Base-by-base conservation (phyloP, 352 stramenopile genomes). In the Globisporangium uncinulatum region DNA sequence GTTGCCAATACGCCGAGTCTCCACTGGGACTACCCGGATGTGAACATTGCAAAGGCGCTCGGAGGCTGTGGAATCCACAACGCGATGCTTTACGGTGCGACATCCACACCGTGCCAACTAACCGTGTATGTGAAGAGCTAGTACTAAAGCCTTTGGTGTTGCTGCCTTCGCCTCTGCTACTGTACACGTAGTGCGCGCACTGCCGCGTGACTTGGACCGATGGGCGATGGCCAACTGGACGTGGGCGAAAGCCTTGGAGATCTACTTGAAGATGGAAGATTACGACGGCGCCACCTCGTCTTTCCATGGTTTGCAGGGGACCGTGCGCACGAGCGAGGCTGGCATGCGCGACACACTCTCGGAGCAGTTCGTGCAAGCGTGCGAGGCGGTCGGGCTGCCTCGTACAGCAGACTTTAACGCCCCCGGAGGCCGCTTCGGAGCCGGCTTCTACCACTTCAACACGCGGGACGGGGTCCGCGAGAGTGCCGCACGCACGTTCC, bases 31-130 rank as follows among this genome's bases (percentile, higher is more conserved):
- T 89, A 92, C 42, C 77, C 79, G 13, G 82, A 86, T 41, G 82
- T 89, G 53, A 86, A 95, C 49, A 66, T 97, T 15, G 87, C 82
- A 31, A 92, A 92, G 52, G 82, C 79, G 13, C 62, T 97, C 17
- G 89, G 89, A 14, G 89, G 89, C 36, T 95, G 83, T 61, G 89
- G 89, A 8, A 88, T 95, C 37, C 84, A 96, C 60, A 97, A 97
- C 51, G 89, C 89, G 19, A 96, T 96, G 89, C 79, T 97, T 17
- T 96, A 97, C 44, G 76, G 80, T 91, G 58, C 29, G 34, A 17
- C 17, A 10, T n/a, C 1, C 7, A 9, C 47, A 6, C 24, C 24
- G 24, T 4, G 24, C 4, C 8, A 24, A 3, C 3, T 17, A 10
- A 4, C 6, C 2, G 11, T 31, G 2, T 10, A 8, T 11, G 6